phyloP scores from a whole-genome alignment of 2,329 filamentous ascomycete genomes.

The Exutisphaerella laricina region DNA sequence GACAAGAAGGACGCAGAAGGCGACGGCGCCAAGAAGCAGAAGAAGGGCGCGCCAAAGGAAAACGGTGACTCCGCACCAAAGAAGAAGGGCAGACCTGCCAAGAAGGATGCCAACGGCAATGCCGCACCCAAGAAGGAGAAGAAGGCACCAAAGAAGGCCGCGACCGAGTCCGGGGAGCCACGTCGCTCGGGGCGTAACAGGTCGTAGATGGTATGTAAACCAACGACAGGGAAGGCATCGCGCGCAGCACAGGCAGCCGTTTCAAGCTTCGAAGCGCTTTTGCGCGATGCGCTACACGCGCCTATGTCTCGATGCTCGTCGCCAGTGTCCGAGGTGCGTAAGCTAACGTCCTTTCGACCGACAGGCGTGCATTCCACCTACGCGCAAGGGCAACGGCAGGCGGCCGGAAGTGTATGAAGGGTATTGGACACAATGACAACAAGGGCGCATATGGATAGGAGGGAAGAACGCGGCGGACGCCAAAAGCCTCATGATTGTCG shows the following conservation, averaged over 20 bases:
- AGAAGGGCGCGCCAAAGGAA: constrained; percentile 31
- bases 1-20: constrained; percentile 36
- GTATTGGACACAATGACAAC: not conserved
- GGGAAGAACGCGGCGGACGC: not conserved
- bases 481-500: constrained; percentile 3
- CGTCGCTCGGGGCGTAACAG: constrained; percentile 42
- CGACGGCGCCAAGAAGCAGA: constrained; percentile 28
- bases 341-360: too few relatives aligned
- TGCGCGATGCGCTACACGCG: too few relatives aligned
- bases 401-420: not conserved
- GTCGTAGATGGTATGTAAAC: constrained; percentile 22
- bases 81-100: constrained; percentile 42
- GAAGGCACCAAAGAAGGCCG: constrained; percentile 45
- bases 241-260: constrained; percentile 2
- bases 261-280: too few relatives aligned
- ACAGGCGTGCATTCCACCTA: too few relatives aligned
- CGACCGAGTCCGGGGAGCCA: constrained; percentile 45
- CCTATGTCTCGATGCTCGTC: too few relatives aligned
- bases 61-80: constrained; percentile 34
- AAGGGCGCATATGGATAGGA: constrained; percentile 1
- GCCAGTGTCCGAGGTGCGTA: too few relatives aligned
- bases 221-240: constrained; percentile 4
- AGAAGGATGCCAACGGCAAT: constrained; percentile 30
- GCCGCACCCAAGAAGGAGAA: constrained; percentile 38
- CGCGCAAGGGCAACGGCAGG: too few relatives aligned